Evolutionary conservation across 768 basidiomycete species (phyloP).

Genomic region (Suillus subluteus): DNA sequence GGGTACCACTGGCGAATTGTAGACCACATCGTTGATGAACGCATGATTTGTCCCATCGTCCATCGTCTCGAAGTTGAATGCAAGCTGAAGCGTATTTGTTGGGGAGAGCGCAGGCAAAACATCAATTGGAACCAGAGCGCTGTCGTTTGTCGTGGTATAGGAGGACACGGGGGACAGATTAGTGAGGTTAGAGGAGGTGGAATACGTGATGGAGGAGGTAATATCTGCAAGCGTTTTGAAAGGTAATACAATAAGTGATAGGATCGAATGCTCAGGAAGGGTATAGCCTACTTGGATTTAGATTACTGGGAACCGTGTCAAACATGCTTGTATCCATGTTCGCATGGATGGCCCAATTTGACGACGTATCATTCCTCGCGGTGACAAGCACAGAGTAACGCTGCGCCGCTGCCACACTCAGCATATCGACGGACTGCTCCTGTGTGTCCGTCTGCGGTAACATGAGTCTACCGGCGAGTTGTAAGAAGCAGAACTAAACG

Average conservation of each 20-base stretch:
- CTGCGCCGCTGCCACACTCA: conserved; percentile 85
- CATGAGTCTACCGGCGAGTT: background rate
- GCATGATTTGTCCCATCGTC: conserved; percentile 83
- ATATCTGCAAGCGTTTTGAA: conserved; percentile 51
- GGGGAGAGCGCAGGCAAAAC: conserved; percentile 50
- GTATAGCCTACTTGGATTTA: conserved; percentile 69
- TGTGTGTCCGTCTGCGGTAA: conserved; percentile 71
- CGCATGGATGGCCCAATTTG: conserved; percentile 89
- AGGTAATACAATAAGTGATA: background rate
- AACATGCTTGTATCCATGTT: conserved; percentile 94
- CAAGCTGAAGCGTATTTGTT: conserved; percentile 67
- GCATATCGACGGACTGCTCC: conserved; percentile 68
- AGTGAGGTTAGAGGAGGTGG: conserved; percentile 50
- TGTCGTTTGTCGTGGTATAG: conserved; percentile 71
- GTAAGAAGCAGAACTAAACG: conserved; percentile 27
- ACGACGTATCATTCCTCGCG: conserved; percentile 81
- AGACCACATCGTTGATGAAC: conserved; percentile 74
- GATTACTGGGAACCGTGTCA: conserved; percentile 69
- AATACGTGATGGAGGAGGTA: conserved; percentile 85
- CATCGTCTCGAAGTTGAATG: conserved; percentile 83
- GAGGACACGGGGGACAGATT: conserved; percentile 55
- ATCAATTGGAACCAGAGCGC: conserved; percentile 64
- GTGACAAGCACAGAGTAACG: conserved; percentile 92
- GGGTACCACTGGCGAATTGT: conserved; percentile 73
- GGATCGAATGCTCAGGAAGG: background rate